Evolutionary conservation across 768 basidiomycete genomes (phyloP).

Genomic region (Russula foetens): DNA sequence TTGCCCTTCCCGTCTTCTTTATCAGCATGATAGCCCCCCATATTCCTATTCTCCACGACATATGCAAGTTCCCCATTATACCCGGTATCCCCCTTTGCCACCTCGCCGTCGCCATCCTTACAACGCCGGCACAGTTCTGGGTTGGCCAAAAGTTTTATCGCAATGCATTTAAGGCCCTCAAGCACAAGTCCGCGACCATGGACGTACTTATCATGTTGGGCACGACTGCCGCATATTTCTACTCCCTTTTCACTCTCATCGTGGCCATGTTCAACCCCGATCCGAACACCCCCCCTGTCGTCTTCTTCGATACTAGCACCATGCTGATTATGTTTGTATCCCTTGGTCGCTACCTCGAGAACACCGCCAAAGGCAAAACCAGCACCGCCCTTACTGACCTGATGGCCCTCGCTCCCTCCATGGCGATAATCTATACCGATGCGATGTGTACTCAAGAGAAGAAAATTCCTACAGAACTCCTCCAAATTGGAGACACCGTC

Average conservation of each 20-base stretch:
- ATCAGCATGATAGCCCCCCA: constrained; percentile 77
- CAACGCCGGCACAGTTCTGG: constrained; percentile 91
- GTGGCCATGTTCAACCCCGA: constrained; percentile 55
- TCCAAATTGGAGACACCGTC: constrained; percentile 88
- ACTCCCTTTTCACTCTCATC: constrained; percentile 70
- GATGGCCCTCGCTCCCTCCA: constrained; percentile 90
- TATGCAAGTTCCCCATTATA: constrained; percentile 45
- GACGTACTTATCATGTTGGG: constrained; percentile 96
- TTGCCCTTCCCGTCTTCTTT: constrained; percentile 93
- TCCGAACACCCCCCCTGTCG: constrained; percentile 65
- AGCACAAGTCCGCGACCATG: constrained; percentile 90
- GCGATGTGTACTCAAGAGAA: constrained; percentile 78
- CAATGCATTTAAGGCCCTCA: constrained; percentile 85
- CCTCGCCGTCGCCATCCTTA: constrained; percentile 62
- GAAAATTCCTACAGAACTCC: constrained; percentile 86
- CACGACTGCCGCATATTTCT: constrained; percentile 89
- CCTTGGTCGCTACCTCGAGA: constrained; percentile 91
- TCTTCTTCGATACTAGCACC: constrained; percentile 98
- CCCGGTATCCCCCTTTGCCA: constrained; percentile 78
- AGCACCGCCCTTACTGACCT: constrained; percentile 94
- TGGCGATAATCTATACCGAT: constrained; percentile 94
- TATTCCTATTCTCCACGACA: constrained; percentile 47
- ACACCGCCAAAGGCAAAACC: constrained; percentile 94
- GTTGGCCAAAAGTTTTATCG: constrained; percentile 82
- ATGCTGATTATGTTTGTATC: constrained; percentile 98